Evolutionary conservation across 345 rosid species (phyloP).

Genomic region (Luvunga scandens): DNA sequence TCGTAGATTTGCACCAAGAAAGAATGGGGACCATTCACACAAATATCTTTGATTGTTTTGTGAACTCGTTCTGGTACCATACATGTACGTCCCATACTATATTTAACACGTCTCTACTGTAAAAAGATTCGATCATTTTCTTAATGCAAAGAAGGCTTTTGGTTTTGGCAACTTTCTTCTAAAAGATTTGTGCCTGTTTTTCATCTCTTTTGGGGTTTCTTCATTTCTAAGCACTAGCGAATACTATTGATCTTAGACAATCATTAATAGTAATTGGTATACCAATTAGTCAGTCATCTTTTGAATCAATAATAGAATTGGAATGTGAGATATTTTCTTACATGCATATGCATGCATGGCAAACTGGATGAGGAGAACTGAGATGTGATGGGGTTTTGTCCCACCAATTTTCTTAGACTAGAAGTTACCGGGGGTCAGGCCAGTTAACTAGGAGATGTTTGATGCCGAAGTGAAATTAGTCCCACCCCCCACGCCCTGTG

Average conservation of each 20-base stretch:
- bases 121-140: not conserved
- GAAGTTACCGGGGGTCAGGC: not conserved
- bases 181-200: too few species aligned
- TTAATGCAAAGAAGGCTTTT: not conserved
- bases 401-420: not conserved
- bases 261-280: not conserved
- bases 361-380: not conserved
- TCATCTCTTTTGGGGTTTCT: not conserved
- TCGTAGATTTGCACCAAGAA: not conserved
- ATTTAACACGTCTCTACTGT: too few species aligned
- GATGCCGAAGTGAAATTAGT: not conserved
- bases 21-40: slow-evolving; percentile 1
- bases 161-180: not conserved
- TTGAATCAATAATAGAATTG: not conserved
- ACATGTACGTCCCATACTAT: too few species aligned
- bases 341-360: not conserved
- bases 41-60: not conserved
- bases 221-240: not conserved
- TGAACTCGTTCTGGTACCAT: not conserved
- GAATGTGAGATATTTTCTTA: not conserved
- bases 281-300: not conserved
- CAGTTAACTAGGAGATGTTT: not conserved
- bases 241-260: not conserved
- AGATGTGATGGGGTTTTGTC: not conserved
- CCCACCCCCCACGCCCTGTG: not conserved